These are phyloP conservation scores for Pseudogymnoascus sp. DNA, from an alignment of 2,329 filamentous ascomycete species.

Conservation along the genomic window DNA sequence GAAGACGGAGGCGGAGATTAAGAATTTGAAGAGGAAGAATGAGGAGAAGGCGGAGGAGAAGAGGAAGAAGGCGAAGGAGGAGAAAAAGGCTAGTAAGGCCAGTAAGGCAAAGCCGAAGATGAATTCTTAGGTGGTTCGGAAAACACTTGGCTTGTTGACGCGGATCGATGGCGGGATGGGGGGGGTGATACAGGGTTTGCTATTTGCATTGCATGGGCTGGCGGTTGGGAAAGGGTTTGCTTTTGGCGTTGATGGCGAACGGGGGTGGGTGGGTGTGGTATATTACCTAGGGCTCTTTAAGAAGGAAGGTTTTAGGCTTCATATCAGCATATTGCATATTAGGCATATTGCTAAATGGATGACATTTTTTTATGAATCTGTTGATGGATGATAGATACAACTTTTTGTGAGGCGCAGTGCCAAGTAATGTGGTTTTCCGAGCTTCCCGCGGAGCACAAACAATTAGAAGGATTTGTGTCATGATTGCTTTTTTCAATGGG, in stretches of 20 bases:
- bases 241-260: not conserved
- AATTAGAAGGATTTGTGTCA: not conserved
- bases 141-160: constrained; percentile 47
- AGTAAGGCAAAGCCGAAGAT: constrained; percentile 75
- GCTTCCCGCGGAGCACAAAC: constrained; percentile 1
- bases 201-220: constrained; percentile 10
- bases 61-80: constrained; percentile 92
- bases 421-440: not conserved
- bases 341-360: not conserved
- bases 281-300: not conserved
- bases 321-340: not conserved
- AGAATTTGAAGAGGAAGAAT: constrained; percentile 81
- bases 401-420: not conserved
- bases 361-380: not conserved
- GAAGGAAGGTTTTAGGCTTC: not conserved
- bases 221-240: not conserved
- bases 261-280: not conserved
- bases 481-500: not conserved
- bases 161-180: not conserved
- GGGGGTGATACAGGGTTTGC: not conserved
- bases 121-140: not conserved
- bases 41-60: constrained; percentile 87
- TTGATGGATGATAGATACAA: not conserved
- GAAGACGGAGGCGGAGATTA: constrained; percentile 81
- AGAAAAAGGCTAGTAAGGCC: constrained; percentile 92